Percentiles rank a stretch among this genome's conserved stretches.
These are phyloP conservation scores for Dictyostelium brefeldianum DNA, from an alignment of 78 protist genomes.

Conservation along the genomic window DNA sequence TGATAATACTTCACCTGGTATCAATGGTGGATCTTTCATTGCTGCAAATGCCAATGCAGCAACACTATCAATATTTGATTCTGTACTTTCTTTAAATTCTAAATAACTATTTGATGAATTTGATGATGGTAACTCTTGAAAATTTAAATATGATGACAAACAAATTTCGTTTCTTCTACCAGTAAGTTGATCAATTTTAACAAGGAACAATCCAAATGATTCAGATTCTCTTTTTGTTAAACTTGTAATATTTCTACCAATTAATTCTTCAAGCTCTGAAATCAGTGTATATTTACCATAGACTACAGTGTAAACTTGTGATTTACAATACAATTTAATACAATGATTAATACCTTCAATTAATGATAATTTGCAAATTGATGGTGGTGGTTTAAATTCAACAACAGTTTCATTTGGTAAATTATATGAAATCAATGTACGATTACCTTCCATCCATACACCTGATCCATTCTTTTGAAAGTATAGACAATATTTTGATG, in stretches of 20 bases:
- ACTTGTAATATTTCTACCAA: not conserved
- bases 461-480: conserved; percentile 75
- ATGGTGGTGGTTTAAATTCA: conserved; percentile 74
- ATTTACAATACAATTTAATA: conserved; percentile 42
- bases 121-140: conserved; percentile 2
- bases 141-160: not conserved
- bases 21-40: conserved; percentile 31
- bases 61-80: conserved; percentile 3
- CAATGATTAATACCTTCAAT: conserved; percentile 50
- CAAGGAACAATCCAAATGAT: conserved; percentile 46
- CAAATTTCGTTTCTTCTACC: not conserved
- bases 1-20: conserved; percentile 51
- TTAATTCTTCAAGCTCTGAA: conserved; percentile 29
- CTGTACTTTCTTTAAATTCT: conserved; percentile 31
- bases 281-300: conserved; percentile 41
- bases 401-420: conserved; percentile 73
- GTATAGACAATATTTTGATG: conserved; percentile 42
- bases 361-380: conserved; percentile 47
- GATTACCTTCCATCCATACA: conserved; percentile 80
- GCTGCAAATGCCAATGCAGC: conserved; percentile 35
- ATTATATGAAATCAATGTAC: conserved; percentile 56
- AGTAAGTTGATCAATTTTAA: not conserved
- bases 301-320: conserved; percentile 4
- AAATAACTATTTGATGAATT: not conserved
- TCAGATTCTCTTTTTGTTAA: conserved; percentile 21